These are phyloP conservation scores for Ustilago esculenta DNA, from an alignment of 1,284 basidiomycete species.

Conservation along the genomic window DNA sequence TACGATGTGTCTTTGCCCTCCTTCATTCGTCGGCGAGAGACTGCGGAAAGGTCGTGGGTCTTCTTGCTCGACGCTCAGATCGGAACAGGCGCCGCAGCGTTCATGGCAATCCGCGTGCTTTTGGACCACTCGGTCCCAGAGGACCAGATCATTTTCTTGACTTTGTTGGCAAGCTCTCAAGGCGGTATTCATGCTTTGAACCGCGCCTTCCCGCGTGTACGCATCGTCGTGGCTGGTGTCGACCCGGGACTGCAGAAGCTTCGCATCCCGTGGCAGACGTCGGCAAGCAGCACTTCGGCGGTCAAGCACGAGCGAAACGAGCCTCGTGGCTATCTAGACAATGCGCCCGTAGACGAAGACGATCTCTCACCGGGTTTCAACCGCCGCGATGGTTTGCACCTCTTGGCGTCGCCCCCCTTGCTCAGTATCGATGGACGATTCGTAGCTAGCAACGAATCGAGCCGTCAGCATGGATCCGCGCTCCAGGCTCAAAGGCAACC, in stretches of 20 bases:
- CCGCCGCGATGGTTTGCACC: constrained; percentile 17
- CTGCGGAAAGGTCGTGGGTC: constrained; percentile 77
- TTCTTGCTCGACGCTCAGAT: constrained; percentile 96
- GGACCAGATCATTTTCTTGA: constrained; percentile 73
- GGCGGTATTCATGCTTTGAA: constrained; percentile 82
- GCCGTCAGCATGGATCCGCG: background rate
- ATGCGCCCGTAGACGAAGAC: constrained; percentile 28
- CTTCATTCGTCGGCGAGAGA: constrained; percentile 50
- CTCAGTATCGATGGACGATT: constrained; percentile 19
- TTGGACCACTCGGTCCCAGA: constrained; percentile 92
- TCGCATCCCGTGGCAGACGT: constrained; percentile 42
- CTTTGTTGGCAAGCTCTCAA: constrained; percentile 82
- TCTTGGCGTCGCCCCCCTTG: constrained; percentile 24
- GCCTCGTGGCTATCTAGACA: background rate
- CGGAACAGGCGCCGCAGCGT: constrained; percentile 90
- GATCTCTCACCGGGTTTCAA: constrained; percentile 34
- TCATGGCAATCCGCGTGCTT: constrained; percentile 95
- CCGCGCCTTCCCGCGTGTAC: constrained; percentile 77
- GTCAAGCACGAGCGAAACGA: constrained; percentile 14
- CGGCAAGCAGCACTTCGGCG: background rate
- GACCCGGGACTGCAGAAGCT: constrained; percentile 61
- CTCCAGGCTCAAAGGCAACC: constrained; percentile 8
- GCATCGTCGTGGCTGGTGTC: constrained; percentile 60
- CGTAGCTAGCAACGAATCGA: constrained; percentile 1
- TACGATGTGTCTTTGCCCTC: constrained; percentile 82